Base-by-base conservation (phyloP, 495 filamentous ascomycete genomes). In the Acidiella bohemica region DNA sequence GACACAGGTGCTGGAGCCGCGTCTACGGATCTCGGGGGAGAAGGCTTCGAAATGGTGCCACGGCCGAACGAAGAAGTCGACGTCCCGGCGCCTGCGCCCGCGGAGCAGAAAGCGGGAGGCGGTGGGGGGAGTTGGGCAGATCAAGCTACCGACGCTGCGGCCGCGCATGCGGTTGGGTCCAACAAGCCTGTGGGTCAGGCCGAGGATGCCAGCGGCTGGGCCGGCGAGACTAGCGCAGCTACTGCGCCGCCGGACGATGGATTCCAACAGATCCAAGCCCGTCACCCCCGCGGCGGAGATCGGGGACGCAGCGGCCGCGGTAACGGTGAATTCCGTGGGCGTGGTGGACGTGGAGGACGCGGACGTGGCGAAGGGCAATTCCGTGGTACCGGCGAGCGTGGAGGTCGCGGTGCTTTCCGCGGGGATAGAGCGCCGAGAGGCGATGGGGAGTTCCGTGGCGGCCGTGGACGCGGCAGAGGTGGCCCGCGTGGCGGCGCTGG, bases 41-140 rank as follows among this genome's bases (percentile, higher is more conserved):
- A 90, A 48, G 73, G 73, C 45, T 92, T 77, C 78, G 76, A 86
- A 35, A 73, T 84, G 57, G 71, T 86, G 29, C 74, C 81, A 28
- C 80, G 81, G 42, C 67, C 78, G 53, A 73, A 81, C 26, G 64
- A 73, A 25, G 84, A 92, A 59, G 79, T 80, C 10, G 85, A 90
- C 33, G 77, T 14, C 16, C 68, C 47, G 70, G 72, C 13, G 52
- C 11, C 31, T 3, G 12, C 27, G n/a, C n/a, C n/a, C n/a, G n/a
- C n/a, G n/a, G n/a, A n/a, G n/a, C n/a, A n/a, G n/a, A n/a, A n/a
- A n/a, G n/a, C n/a, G n/a, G n/a, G n/a, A n/a, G n/a, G n/a, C n/a
- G n/a, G n/a, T n/a, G n/a, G n/a, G n/a, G n/a, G n/a, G 17, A 54
- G 42, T 42, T 52, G 49, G 49, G 53, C 49, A 2, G 49, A 53